phyloP scores from a whole-genome alignment of 2,329 filamentous ascomycete genomes.

The Hirsutella minnesotensis region DNA sequence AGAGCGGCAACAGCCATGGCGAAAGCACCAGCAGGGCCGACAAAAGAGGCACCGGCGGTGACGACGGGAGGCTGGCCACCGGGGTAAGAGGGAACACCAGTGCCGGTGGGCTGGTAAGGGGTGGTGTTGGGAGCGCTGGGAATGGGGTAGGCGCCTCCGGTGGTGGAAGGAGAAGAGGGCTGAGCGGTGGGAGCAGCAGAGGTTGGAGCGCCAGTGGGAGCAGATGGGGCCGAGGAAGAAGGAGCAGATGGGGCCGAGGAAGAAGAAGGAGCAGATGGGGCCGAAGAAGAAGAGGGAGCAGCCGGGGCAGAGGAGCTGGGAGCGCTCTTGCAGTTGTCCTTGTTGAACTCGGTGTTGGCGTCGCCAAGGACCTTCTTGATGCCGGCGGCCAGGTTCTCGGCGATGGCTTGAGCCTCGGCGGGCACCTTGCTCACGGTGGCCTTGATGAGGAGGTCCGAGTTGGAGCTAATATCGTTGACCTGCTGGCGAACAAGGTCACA shows the following conservation, averaged over 20 bases:
- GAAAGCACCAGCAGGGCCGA: conserved; percentile 8
- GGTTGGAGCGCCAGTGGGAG: not conserved
- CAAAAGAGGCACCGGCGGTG: conserved; percentile 7
- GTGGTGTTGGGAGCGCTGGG: not conserved
- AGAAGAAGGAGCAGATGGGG: not conserved
- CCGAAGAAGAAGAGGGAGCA: not conserved
- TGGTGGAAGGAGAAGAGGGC: conserved; percentile 2
- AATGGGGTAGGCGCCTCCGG: not conserved
- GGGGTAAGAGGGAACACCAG: conserved; percentile 1
- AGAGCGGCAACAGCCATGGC: conserved; percentile 7
- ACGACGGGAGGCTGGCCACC: conserved; percentile 1
- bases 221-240: not conserved
- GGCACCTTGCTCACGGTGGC: conserved; percentile 18
- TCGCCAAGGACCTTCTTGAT: conserved; percentile 12
- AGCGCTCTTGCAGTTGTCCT: conserved; percentile 17
- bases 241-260: not conserved
- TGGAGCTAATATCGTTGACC: conserved; percentile 11
- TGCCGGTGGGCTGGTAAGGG: conserved; percentile 3
- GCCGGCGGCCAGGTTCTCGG: conserved; percentile 11
- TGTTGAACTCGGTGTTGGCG: conserved; percentile 13
- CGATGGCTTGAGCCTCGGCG: conserved; percentile 14
- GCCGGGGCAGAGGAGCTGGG: not conserved
- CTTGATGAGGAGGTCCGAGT: conserved; percentile 16
- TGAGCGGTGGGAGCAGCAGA: not conserved
- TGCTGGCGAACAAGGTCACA: conserved; percentile 14